Percentiles rank a stretch among this genome's conserved stretches.
phyloP scores from a whole-genome alignment of 2,329 filamentous ascomycete genomes.

The Neonectria punicea region DNA sequence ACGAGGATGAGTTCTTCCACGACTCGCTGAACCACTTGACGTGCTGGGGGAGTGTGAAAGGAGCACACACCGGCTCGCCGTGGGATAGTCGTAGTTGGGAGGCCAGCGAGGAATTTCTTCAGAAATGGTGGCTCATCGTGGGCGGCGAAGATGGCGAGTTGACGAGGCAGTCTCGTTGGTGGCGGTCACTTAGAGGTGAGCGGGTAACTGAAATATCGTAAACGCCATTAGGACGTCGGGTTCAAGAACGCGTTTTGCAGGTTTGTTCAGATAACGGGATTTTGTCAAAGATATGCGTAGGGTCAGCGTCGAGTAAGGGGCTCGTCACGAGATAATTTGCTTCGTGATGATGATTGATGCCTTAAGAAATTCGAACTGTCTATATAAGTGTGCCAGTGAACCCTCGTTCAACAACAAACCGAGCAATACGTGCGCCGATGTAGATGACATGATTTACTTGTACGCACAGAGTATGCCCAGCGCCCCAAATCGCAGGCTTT shows the following conservation, averaged over 20 bases:
- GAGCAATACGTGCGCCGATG: slow-evolving; percentile 19
- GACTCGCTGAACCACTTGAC: slow-evolving; percentile 44
- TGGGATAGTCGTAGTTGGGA: slow-evolving; percentile 47
- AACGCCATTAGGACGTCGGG: background rate
- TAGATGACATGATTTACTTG: slow-evolving; percentile 20
- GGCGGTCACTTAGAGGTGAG: slow-evolving; percentile 43
- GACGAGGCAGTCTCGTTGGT: slow-evolving; percentile 44
- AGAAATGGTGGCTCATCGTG: slow-evolving; percentile 43
- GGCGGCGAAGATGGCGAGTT: slow-evolving; percentile 44
- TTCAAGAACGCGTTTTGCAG: background rate
- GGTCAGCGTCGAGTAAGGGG: background rate
- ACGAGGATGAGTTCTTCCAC: slow-evolving; percentile 45
- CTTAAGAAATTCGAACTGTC: slow-evolving; percentile 29
- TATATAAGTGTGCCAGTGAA: slow-evolving; percentile 28
- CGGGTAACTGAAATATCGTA: slow-evolving; percentile 33
- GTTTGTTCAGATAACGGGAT: background rate
- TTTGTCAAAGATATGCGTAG: too few species aligned
- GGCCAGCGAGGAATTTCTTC: slow-evolving; percentile 42
- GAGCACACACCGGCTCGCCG: slow-evolving; percentile 40
- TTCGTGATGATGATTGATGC: slow-evolving; percentile 15
- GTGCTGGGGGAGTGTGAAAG: slow-evolving; percentile 43
- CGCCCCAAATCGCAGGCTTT: slow-evolving; percentile 11
- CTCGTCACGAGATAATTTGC: background rate
- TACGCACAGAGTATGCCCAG: slow-evolving; percentile 20
- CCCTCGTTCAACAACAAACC: slow-evolving; percentile 15